Evolutionary conservation across 2,329 filamentous ascomycete genomes (phyloP).

Genomic region (Pseudogymnoascus sp.): DNA sequence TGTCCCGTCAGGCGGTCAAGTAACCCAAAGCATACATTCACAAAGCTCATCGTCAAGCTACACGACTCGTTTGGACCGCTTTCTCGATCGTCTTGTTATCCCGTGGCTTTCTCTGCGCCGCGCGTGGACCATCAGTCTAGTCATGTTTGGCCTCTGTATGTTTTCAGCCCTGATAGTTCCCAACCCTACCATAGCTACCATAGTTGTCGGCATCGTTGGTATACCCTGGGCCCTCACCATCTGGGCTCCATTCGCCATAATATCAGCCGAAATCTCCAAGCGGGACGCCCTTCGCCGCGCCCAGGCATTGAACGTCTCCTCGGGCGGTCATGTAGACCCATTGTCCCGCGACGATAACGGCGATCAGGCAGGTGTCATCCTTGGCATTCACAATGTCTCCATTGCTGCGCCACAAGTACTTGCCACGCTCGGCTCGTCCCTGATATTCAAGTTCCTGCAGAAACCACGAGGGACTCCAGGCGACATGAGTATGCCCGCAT

Average conservation of each 20-base stretch:
- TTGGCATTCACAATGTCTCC: slow-evolving; percentile 93
- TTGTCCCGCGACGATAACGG: slow-evolving; percentile 12
- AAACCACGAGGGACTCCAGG: slow-evolving; percentile 79
- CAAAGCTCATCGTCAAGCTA: slow-evolving; percentile 21
- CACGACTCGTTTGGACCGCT: slow-evolving; percentile 26
- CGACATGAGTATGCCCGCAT: slow-evolving; percentile 80
- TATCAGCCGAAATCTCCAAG: slow-evolving; percentile 82
- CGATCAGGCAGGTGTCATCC: slow-evolving; percentile 55
- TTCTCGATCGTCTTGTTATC: slow-evolving; percentile 61
- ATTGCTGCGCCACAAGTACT: slow-evolving; percentile 88
- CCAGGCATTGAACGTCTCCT: slow-evolving; percentile 32
- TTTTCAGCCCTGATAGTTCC: slow-evolving; percentile 74
- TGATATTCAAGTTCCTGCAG: slow-evolving; percentile 79
- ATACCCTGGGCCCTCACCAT: slow-evolving; percentile 88
- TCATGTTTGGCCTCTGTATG: slow-evolving; percentile 79
- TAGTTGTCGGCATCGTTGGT: slow-evolving; percentile 73
- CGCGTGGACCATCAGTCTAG: slow-evolving; percentile 75
- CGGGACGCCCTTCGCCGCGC: slow-evolving; percentile 60
- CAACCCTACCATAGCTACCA: slow-evolving; percentile 63
- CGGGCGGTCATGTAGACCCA: slow-evolving; percentile 27
- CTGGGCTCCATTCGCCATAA: slow-evolving; percentile 94
- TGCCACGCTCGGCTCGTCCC: slow-evolving; percentile 74
- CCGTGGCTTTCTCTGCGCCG: slow-evolving; percentile 79
- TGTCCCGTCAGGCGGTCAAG: slow-evolving; percentile 26
- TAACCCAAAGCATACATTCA: slow-evolving; percentile 25